Evolutionary conservation across 2,329 filamentous ascomycete genomes (phyloP).

Genomic region (Aspergillus costaricaensis): DNA sequence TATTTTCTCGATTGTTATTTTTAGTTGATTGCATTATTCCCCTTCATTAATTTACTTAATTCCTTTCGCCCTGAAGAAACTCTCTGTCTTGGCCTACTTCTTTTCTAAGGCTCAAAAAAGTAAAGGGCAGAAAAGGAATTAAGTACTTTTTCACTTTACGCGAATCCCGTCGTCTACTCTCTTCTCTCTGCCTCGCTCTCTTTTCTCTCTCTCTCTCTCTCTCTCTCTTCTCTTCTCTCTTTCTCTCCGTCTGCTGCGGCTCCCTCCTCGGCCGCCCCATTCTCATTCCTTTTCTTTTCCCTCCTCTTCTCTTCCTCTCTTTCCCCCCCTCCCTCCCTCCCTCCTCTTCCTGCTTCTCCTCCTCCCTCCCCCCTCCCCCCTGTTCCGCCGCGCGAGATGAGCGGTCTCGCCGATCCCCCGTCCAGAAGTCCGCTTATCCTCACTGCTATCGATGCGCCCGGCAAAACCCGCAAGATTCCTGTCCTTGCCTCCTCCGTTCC

Average conservation of each 20-base stretch:
- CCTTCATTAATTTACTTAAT: too few species aligned
- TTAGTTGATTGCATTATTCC: too few species aligned
- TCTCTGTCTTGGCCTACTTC: too few species aligned
- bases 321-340: slow-evolving; percentile 21
- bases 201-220: not conserved
- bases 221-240: too few species aligned
- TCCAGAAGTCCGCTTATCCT: slow-evolving; percentile 49
- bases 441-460: slow-evolving; percentile 39
- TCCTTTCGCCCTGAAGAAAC: too few species aligned
- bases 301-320: slow-evolving; percentile 9
- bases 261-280: not conserved
- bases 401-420: slow-evolving; percentile 43
- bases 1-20: too few species aligned
- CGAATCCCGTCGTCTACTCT: not conserved
- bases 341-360: slow-evolving; percentile 12
- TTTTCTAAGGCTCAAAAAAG: too few species aligned
- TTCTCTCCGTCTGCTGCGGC: not conserved
- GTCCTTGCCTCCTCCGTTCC: slow-evolving; percentile 52
- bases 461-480: slow-evolving; percentile 54
- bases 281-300: slow-evolving; percentile 11
- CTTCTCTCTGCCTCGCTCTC: not conserved
- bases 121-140: too few species aligned
- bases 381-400: slow-evolving; percentile 38
- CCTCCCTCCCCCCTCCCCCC: not conserved
- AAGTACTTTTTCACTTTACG: too few species aligned